Base-by-base conservation (phyloP, 768 basidiomycete genomes). In the Cantharellus anzutake region DNA sequence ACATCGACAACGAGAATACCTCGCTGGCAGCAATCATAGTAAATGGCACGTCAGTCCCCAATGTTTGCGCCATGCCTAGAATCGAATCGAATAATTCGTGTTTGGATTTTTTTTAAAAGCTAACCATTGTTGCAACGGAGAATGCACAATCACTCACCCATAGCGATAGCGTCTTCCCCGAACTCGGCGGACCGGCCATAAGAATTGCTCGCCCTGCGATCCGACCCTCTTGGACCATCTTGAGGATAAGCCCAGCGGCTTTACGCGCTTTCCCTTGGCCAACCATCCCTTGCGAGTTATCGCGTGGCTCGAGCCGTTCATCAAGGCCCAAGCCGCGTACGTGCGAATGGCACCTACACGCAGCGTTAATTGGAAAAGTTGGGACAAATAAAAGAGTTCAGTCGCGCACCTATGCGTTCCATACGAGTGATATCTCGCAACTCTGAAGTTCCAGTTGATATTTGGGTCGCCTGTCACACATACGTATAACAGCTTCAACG, bases 11-110 rank as follows among this genome's bases (percentile, higher is more conserved):
- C 51, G 93, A 97, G 74, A 94, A 98, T 61, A 99, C 93, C 71
- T 99, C 96, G 74, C 89, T 92, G 29, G 84, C 96, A 14, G 92
- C 89, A 67, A 99, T 91, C 82, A 90, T 92, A 4, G 92, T 97
- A 70, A 98, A 99, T 0, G 96, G 96, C 0, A 98, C 94, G 66
- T 97, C 96, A 5, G 84, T 66, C 0, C 96, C 96, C 29, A 99
- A 75, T 2, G 84, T 89, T 70, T 97, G 93, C 3, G 96, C 90
- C 93, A 98, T 96, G 59, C 88, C 93, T 91, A 59, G 16, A 16
- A 39, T 35, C 29, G 5, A 35, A 11, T 5, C 37, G 59, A 60
- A 60, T 57, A 58, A 57, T 34, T 51, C 14, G 4, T 39, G 16
- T 20, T 7, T 59, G n/a, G 52, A 55, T 7, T 55, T 35, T 11